These are phyloP conservation scores for Ceratocystiopsis sp. DNA, from an alignment of 2,329 filamentous ascomycete species.

Conservation along the genomic window DNA sequence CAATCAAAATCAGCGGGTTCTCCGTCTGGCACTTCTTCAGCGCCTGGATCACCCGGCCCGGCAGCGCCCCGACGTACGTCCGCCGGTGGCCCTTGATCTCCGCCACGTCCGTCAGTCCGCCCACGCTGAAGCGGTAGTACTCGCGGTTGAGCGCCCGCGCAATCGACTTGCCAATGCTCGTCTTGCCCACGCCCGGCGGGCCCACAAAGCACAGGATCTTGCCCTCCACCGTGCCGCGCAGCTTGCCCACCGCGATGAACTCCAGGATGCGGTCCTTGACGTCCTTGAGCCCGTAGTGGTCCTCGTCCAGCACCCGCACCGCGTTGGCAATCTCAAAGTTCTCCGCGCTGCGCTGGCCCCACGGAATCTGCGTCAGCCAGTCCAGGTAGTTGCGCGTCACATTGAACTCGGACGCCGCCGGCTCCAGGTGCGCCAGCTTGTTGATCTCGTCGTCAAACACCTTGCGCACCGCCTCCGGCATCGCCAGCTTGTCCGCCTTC, in stretches of 20 bases:
- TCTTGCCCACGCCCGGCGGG: slow-evolving; percentile 94
- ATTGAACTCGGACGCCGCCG: slow-evolving; percentile 94
- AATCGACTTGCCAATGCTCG: slow-evolving; percentile 96
- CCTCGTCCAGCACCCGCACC: slow-evolving; percentile 78
- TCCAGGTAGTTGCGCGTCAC: slow-evolving; percentile 96
- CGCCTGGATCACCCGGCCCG: slow-evolving; percentile 92
- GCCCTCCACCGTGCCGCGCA: slow-evolving; percentile 90
- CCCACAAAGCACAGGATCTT: slow-evolving; percentile 98
- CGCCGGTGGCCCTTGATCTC: slow-evolving; percentile 96
- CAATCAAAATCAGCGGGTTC: slow-evolving; percentile 89
- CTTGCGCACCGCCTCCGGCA: slow-evolving; percentile 93
- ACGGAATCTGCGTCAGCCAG: slow-evolving; percentile 96
- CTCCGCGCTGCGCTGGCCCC: slow-evolving; percentile 87
- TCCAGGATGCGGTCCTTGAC: slow-evolving; percentile 97
- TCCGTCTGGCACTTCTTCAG: slow-evolving; percentile 98
- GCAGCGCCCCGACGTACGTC: slow-evolving; percentile 90
- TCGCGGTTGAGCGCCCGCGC: slow-evolving; percentile 85
- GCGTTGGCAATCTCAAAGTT: slow-evolving; percentile 94
- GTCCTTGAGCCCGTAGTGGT: slow-evolving; percentile 92
- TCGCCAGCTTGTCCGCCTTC: slow-evolving; percentile 80
- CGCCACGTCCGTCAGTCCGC: slow-evolving; percentile 89
- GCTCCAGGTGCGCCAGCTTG: slow-evolving; percentile 88
- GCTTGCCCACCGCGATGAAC: slow-evolving; percentile 95
- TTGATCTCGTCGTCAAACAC: slow-evolving; percentile 97
- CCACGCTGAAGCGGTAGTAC: slow-evolving; percentile 97